phyloP scores from a whole-genome alignment of 192 early-diverging fungal genomes.

The Rhizoclosmatium globosum region DNA sequence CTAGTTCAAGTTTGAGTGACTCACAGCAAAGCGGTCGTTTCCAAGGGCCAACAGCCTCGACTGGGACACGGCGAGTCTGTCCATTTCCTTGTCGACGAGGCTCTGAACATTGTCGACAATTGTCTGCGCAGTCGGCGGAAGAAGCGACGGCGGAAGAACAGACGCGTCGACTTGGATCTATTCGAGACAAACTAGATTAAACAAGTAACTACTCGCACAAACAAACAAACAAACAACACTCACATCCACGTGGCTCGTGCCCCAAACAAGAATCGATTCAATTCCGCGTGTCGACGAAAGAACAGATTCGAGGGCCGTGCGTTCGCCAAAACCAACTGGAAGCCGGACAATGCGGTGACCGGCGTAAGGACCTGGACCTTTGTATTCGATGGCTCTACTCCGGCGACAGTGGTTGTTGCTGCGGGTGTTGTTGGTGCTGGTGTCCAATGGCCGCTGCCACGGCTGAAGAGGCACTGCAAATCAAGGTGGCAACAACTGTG shows the following conservation, averaged over 20 bases:
- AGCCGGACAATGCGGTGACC: too few relatives aligned
- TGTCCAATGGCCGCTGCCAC: too few relatives aligned
- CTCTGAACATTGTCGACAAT: conserved; percentile 24
- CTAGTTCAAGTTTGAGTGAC: neutral
- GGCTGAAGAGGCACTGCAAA: too few relatives aligned
- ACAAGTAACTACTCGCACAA: neutral
- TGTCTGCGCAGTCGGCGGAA: neutral
- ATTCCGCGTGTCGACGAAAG: neutral
- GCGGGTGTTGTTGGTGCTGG: too few relatives aligned
- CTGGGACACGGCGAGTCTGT: conserved; percentile 5
- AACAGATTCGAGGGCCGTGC: neutral
- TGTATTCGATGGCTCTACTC: too few relatives aligned
- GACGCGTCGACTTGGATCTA: conserved; percentile 27
- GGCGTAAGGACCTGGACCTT: too few relatives aligned
- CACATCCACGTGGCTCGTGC: conserved; percentile 17
- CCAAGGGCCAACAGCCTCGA: neutral
- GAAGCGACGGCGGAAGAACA: neutral
- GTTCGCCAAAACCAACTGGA: neutral
- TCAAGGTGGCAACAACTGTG: too few relatives aligned
- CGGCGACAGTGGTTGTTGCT: too few relatives aligned
- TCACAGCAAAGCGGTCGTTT: neutral
- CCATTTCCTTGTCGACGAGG: conserved; percentile 27
- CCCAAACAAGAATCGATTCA: conserved; percentile 1
- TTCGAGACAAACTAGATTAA: neutral
- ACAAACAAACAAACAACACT: neutral